A percentile compares a stretch with the other conserved stretches of the same genome.
These are phyloP conservation scores for Hordeum marinum DNA, from an alignment of 176 grass and related monocot species.

Conservation along the genomic window DNA sequence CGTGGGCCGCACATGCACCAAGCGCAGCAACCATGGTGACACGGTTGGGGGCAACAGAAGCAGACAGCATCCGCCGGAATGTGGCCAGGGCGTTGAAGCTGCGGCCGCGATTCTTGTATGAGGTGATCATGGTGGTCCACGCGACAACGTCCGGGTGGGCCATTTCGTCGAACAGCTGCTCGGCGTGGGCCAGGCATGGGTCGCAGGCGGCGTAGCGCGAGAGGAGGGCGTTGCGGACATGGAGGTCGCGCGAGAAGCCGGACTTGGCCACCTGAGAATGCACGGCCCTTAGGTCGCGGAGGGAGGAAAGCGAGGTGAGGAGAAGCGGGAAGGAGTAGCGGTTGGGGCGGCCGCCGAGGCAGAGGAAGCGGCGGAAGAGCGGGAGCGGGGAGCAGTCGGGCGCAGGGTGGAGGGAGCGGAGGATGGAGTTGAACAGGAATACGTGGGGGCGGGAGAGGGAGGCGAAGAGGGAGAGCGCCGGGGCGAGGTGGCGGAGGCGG, in stretches of 20 bases:
- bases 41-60: slow-evolving; percentile 51
- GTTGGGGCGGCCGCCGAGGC: slow-evolving; percentile 56
- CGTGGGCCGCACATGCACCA: slow-evolving; percentile 25
- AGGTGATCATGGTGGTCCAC: slow-evolving; percentile 50
- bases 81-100: slow-evolving; percentile 32
- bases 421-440: slow-evolving; percentile 50
- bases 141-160: slow-evolving; percentile 23
- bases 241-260: slow-evolving; percentile 41
- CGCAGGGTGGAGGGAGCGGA: slow-evolving; percentile 34
- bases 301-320: slow-evolving; percentile 48
- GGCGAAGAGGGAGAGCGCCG: slow-evolving; percentile 47
- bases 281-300: slow-evolving; percentile 23
- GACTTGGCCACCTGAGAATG: slow-evolving; percentile 45
- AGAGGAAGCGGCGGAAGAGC: slow-evolving; percentile 47
- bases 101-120: slow-evolving; percentile 22
- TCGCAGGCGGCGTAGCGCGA: slow-evolving; percentile 26
- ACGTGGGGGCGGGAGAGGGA: slow-evolving; percentile 45
- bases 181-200: background rate
- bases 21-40: slow-evolving; percentile 64
- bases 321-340: slow-evolving; percentile 59
- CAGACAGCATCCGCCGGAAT: slow-evolving; percentile 39
- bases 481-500: slow-evolving; percentile 43
- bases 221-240: slow-evolving; percentile 50
- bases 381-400: slow-evolving; percentile 37
- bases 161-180: slow-evolving; percentile 71